Percentiles rank a stretch among this genome's conserved stretches.
Evolutionary conservation across 345 rosid species (phyloP).

Genomic region (Syzygium aromaticum): DNA sequence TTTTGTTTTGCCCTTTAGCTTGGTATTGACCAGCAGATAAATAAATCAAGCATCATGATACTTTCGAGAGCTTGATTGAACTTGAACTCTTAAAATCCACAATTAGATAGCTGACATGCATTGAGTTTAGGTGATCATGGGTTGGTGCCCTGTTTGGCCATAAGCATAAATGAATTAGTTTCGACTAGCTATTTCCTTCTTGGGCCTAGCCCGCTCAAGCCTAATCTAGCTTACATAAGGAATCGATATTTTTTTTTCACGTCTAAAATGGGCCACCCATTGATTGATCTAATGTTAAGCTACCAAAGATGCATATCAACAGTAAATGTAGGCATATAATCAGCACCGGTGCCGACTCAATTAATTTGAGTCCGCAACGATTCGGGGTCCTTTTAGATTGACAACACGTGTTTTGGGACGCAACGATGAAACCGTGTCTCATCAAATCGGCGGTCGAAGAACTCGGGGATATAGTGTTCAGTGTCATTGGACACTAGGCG

Average conservation of each 20-base stretch:
- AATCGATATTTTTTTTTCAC: not conserved
- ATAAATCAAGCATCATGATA: not conserved
- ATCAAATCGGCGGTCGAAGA: not conserved
- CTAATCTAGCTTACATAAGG: accelerated
- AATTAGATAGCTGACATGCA: not conserved
- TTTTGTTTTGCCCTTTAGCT: not conserved
- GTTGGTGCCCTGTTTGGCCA: not conserved
- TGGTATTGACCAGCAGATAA: not conserved
- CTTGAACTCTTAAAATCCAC: not conserved
- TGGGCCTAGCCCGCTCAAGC: not conserved
- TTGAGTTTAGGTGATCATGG: not conserved
- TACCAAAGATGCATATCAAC: not conserved
- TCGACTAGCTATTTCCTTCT: not conserved
- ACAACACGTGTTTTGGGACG: not conserved
- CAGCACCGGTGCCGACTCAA: not conserved
- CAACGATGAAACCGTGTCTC: not conserved
- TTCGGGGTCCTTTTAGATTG: not conserved
- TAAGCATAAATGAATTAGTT: not conserved
- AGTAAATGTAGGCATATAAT: not conserved
- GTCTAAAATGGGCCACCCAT: not conserved
- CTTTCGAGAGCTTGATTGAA: not conserved
- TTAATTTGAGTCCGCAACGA: not conserved
- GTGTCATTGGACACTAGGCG: not conserved
- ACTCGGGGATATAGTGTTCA: not conserved
- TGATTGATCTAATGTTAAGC: not conserved